Conservation (phyloP, 768 basidiomycete genomes). For the Tulasnella sp. region DNA sequence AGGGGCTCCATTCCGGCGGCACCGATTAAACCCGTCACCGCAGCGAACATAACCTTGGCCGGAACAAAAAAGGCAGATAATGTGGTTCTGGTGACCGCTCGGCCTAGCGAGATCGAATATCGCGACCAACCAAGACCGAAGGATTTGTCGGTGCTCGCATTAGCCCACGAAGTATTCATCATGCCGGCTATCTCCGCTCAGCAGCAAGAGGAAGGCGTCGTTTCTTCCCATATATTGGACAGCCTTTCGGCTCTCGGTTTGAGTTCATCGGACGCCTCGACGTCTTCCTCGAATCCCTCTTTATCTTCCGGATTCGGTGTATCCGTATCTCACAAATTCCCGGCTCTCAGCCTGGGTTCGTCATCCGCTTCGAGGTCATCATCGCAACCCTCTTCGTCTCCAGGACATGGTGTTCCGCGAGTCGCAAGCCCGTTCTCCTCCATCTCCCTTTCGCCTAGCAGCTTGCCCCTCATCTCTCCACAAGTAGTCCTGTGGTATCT, state of each 20-base stretch:
- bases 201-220: not conserved
- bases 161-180: constrained; percentile 11
- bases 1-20: not conserved
- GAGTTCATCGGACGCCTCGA: too few species aligned
- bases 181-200: constrained; percentile 5
- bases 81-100: not conserved
- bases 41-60: too few species aligned
- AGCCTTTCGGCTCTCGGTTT: too few species aligned
- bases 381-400: not conserved
- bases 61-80: too few species aligned
- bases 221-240: not conserved
- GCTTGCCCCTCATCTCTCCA: not conserved
- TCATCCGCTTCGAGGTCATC: not conserved
- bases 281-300: too few species aligned
- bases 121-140: not conserved
- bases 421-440: not conserved
- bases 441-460: not conserved
- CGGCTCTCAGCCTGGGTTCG: not conserved
- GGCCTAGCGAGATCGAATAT: not conserved
- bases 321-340: not conserved
- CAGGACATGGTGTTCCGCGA: not conserved
- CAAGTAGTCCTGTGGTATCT: not conserved
- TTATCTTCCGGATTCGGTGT: too few species aligned
- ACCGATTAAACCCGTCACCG: not conserved
- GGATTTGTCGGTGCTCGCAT: not conserved